Evolutionary conservation across 2,329 filamentous ascomycete genomes (phyloP).

Genomic region (Helotiales sp.): DNA sequence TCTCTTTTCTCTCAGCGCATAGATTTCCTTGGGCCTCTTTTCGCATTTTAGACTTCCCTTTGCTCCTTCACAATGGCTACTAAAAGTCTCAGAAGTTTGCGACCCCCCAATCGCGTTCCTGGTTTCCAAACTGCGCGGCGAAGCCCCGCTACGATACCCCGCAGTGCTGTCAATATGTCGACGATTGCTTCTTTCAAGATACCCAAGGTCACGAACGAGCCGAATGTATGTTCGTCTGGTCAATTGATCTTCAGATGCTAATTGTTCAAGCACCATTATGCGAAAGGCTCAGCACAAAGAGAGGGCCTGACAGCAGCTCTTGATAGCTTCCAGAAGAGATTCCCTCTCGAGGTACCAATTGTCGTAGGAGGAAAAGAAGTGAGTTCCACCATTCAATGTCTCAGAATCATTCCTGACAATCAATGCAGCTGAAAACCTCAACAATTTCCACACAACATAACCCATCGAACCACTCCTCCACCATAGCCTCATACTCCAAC

Average conservation of each 20-base stretch:
- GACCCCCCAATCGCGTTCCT: slow-evolving; percentile 21
- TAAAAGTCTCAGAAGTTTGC: slow-evolving; percentile 27
- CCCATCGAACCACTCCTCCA: slow-evolving; percentile 75
- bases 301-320: slow-evolving; percentile 74
- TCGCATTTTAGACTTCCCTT: background rate
- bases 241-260: slow-evolving; percentile 13
- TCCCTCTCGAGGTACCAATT: slow-evolving; percentile 76
- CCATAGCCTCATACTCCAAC: slow-evolving; percentile 81
- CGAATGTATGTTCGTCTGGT: slow-evolving; percentile 70
- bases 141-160: slow-evolving; percentile 25
- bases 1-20: background rate
- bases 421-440: slow-evolving; percentile 62
- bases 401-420: slow-evolving; percentile 4
- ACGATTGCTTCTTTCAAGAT: slow-evolving; percentile 79
- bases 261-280: slow-evolving; percentile 74
- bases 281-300: slow-evolving; percentile 78
- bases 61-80: slow-evolving; percentile 21
- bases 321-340: slow-evolving; percentile 64
- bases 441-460: slow-evolving; percentile 72
- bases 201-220: slow-evolving; percentile 85
- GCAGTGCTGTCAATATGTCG: slow-evolving; percentile 27
- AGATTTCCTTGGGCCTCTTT: background rate
- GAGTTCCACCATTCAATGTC: slow-evolving; percentile 31
- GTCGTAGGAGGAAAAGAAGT: slow-evolving; percentile 83
- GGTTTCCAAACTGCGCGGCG: slow-evolving; percentile 21